Conservation (phyloP, 2,329 filamentous ascomycete genomes). For the Leptographium wingfieldii region DNA sequence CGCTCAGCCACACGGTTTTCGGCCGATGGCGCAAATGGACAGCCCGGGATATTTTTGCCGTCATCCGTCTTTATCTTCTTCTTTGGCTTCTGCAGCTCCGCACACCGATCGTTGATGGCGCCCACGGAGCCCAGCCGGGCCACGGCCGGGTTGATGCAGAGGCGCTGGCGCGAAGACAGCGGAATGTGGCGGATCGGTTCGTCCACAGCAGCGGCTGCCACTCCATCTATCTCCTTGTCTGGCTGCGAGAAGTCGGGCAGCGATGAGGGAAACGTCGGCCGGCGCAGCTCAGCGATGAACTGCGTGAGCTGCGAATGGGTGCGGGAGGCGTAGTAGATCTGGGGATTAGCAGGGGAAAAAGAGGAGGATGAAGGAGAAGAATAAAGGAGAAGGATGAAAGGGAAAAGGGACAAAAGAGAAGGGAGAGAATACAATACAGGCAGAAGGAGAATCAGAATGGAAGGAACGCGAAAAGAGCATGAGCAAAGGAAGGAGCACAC, state of each 20-base stretch:
- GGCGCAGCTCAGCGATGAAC: conserved; percentile 70
- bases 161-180: conserved; percentile 72
- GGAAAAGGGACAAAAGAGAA: neutral
- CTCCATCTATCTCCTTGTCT: neutral
- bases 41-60: conserved; percentile 38
- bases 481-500: too few species aligned
- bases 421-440: neutral
- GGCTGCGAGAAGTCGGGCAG: conserved; percentile 32
- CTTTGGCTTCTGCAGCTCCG: conserved; percentile 73
- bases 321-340: conserved; percentile 80
- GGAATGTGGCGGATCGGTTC: conserved; percentile 70
- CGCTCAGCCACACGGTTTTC: conserved; percentile 60
- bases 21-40: conserved; percentile 64
- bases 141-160: conserved; percentile 83
- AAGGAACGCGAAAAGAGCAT: too few species aligned
- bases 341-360: neutral
- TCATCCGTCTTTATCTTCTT: conserved; percentile 42
- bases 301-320: conserved; percentile 88
- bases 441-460: neutral
- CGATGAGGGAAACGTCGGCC: conserved; percentile 65
- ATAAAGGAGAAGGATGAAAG: neutral
- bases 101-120: conserved; percentile 85
- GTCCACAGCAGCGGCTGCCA: conserved; percentile 10
- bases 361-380: neutral
- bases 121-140: conserved; percentile 55